Evolutionary conservation across 257 asterid genomes (phyloP).

Genomic region (Solanum tacnaense): DNA sequence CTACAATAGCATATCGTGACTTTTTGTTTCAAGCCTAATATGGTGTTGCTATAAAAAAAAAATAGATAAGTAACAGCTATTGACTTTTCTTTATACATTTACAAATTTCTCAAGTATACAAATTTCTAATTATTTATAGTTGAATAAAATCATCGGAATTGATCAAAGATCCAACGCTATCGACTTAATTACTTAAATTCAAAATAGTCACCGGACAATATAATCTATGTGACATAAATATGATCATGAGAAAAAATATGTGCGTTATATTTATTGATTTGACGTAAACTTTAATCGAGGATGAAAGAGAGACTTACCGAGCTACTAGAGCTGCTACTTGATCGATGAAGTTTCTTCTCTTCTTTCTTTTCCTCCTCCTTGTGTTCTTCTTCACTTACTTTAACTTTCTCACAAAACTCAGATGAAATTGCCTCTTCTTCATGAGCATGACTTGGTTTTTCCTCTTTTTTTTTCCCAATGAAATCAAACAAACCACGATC

Average conservation of each 20-base stretch:
- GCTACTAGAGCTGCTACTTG: slow-evolving; percentile 52
- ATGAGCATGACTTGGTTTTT: slow-evolving; percentile 22
- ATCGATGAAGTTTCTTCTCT: slow-evolving; percentile 46
- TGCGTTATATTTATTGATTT: neutral
- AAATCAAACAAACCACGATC: slow-evolving; percentile 66
- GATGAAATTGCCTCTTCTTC: slow-evolving; percentile 25
- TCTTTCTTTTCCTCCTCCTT: slow-evolving; percentile 4
- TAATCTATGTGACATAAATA: neutral
- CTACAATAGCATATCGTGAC: neutral
- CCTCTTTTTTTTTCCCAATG: slow-evolving; percentile 37
- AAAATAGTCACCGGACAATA: neutral
- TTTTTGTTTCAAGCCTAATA: too few species aligned
- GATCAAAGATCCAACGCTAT: neutral
- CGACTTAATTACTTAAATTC: neutral
- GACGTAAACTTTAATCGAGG: neutral
- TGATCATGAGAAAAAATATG: too few species aligned
- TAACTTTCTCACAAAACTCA: slow-evolving; percentile 49
- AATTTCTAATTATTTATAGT: neutral
- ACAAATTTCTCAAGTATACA: too few species aligned
- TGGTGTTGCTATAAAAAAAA: neutral
- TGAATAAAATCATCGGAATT: neutral
- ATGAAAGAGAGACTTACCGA: slow-evolving; percentile 42
- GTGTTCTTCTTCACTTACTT: slow-evolving; percentile 28
- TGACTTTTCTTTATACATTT: too few species aligned
- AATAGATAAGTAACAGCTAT: too few species aligned